Evolutionary conservation across 192 early-diverging fungal species (phyloP).

Genomic region (Coemansia aciculifera): DNA sequence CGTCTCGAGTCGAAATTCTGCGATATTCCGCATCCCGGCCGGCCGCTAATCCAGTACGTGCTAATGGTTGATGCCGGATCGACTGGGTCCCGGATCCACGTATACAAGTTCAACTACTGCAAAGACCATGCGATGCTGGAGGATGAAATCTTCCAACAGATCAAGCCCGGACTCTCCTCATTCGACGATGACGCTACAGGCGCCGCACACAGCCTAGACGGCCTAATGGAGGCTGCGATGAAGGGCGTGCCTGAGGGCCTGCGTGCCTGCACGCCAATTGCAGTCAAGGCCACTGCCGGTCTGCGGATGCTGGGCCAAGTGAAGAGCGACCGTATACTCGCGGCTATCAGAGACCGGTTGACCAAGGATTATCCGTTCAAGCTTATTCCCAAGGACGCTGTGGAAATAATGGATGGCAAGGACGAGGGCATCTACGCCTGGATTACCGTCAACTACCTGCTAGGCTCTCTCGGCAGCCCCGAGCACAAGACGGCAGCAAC

Average conservation of each 20-base stretch:
- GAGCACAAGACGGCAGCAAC: conserved; percentile 76
- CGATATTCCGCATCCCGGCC: conserved; percentile 61
- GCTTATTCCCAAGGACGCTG: conserved; percentile 67
- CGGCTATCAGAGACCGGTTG: conserved; percentile 67
- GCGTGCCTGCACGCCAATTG: conserved; percentile 81
- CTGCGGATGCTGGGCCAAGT: conserved; percentile 74
- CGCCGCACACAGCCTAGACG: conserved; percentile 81
- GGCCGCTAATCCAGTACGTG: conserved; percentile 83
- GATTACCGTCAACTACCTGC: conserved; percentile 95
- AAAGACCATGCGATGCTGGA: conserved; percentile 79
- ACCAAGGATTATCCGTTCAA: conserved; percentile 79
- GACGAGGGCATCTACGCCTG: conserved; percentile 99
- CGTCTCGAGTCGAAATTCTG: conserved; percentile 62
- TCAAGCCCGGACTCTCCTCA: conserved; percentile 81
- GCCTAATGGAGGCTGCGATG: conserved; percentile 74
- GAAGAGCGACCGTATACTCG: conserved; percentile 74
- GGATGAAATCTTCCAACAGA: conserved; percentile 83
- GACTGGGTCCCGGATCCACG: conserved; percentile 95
- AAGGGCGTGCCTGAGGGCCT: conserved; percentile 67
- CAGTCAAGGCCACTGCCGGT: conserved; percentile 96
- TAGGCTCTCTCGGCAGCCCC: conserved; percentile 62
- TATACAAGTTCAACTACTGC: conserved; percentile 96
- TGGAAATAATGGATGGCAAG: conserved; percentile 92
- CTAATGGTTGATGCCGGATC: conserved; percentile 97
- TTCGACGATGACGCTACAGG: conserved; percentile 68